These are phyloP conservation scores for Aspergillus sojae DNA, from an alignment of 2,329 filamentous ascomycete genomes.

Conservation along the genomic window DNA sequence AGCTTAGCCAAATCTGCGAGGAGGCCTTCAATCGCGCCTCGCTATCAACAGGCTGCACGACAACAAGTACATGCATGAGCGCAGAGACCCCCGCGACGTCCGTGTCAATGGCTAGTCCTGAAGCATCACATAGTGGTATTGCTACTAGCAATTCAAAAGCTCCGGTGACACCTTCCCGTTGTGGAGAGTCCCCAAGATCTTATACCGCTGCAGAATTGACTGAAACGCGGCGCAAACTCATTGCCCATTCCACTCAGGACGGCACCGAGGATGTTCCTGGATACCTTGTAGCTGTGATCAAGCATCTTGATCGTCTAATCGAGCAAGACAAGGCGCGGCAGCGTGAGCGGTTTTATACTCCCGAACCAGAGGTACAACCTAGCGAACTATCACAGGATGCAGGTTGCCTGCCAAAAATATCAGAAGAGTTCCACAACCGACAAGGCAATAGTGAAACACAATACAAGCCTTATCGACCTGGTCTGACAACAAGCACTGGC, in stretches of 20 bases:
- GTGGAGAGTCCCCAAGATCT: conserved; percentile 50
- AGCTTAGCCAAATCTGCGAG: conserved; percentile 87
- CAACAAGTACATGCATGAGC: conserved; percentile 44
- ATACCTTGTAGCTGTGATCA: conserved; percentile 63
- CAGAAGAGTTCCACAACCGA: conserved; percentile 47
- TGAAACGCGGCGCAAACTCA: conserved; percentile 61
- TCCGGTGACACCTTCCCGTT: conserved; percentile 46
- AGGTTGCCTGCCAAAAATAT: conserved; percentile 52
- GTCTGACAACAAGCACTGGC: conserved; percentile 11
- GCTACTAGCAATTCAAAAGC: conserved; percentile 21
- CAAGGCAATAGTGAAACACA: conserved; percentile 9
- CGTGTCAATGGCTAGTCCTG: conserved; percentile 39
- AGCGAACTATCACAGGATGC: conserved; percentile 19
- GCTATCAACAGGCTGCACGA: conserved; percentile 53
- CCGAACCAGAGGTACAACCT: conserved; percentile 21
- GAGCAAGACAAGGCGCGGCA: conserved; percentile 37
- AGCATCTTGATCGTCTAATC: conserved; percentile 61
- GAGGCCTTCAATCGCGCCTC: conserved; percentile 81
- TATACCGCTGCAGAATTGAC: conserved; percentile 58
- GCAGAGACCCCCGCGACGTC: conserved; percentile 57
- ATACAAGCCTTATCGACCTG: conserved; percentile 9
- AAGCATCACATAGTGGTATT: conserved; percentile 23
- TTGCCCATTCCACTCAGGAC: conserved; percentile 52
- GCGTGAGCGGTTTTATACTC: neutral
- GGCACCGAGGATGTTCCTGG: conserved; percentile 48